These are phyloP conservation scores for Orbilia brochopaga DNA, from an alignment of 2,329 filamentous ascomycete genomes.

Conservation along the genomic window DNA sequence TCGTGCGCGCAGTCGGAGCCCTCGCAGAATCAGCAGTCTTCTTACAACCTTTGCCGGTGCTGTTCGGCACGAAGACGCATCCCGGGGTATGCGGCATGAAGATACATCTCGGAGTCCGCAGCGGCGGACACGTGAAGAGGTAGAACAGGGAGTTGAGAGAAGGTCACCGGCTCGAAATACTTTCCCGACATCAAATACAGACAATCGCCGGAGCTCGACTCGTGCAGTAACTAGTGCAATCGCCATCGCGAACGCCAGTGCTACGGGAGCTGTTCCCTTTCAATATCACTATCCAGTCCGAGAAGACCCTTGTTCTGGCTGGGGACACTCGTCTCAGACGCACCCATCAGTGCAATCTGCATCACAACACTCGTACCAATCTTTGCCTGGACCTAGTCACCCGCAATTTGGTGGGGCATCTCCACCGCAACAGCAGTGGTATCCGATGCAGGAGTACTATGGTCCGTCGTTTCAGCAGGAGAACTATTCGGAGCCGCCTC, in stretches of 20 bases:
- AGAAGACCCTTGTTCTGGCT: constrained; percentile 25
- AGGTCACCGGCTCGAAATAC: constrained; percentile 33
- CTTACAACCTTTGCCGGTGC: constrained; percentile 21
- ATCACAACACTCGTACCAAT: constrained; percentile 8
- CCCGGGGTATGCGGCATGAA: constrained; percentile 24
- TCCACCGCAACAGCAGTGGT: constrained; percentile 20
- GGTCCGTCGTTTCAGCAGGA: constrained; percentile 20
- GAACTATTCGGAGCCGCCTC: constrained; percentile 30
- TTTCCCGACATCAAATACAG: constrained; percentile 21
- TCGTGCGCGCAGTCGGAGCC: constrained; percentile 36
- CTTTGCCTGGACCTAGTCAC: not conserved
- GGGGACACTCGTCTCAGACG: constrained; percentile 23
- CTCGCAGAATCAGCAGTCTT: constrained; percentile 23
- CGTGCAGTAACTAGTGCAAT: constrained; percentile 23
- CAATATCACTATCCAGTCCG: constrained; percentile 45
- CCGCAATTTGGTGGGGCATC: not conserved
- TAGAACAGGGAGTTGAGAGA: constrained; percentile 40
- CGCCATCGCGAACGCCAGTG: constrained; percentile 32
- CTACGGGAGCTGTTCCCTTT: constrained; percentile 36
- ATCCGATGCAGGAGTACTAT: constrained; percentile 45
- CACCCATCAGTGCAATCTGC: constrained; percentile 11
- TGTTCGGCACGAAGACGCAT: constrained; percentile 9
- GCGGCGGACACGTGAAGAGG: constrained; percentile 41
- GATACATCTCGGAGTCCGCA: constrained; percentile 32
- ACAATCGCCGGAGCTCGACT: constrained; percentile 29